Percentiles rank a stretch among this genome's conserved stretches.
Evolutionary conservation across 495 filamentous ascomycete genomes (phyloP).

Genomic region (Penicillium waksmanii): DNA sequence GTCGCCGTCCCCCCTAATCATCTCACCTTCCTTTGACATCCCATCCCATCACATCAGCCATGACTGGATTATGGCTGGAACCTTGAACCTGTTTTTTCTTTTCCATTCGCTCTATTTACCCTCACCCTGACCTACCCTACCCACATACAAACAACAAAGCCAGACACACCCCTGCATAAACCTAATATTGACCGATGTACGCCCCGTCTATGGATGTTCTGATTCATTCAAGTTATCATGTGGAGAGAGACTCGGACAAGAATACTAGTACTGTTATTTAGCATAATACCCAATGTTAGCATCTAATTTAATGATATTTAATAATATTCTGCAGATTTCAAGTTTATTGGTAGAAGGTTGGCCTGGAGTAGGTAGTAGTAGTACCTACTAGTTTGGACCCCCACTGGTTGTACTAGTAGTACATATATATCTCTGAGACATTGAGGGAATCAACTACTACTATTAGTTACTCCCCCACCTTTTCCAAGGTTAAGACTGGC

Average conservation of each 20-base stretch:
- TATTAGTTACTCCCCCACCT: too few relatives aligned
- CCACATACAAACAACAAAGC: conserved; percentile 12
- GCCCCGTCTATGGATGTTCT: conserved; percentile 26
- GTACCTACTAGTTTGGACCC: too few relatives aligned
- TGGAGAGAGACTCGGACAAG: conserved; percentile 29
- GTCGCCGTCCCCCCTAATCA: conserved; percentile 10
- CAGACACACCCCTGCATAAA: conserved; percentile 16
- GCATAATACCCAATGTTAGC: conserved; percentile 34
- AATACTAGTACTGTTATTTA: conserved; percentile 21
- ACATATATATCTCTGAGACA: too few relatives aligned
- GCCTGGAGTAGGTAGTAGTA: too few relatives aligned
- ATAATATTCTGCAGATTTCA: too few relatives aligned
- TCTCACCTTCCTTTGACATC: conserved; percentile 12
- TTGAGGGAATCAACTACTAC: too few relatives aligned
- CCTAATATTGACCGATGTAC: conserved; percentile 31
- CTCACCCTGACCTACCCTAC: neutral
- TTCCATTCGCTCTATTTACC: neutral
- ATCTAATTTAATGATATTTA: conserved; percentile 10
- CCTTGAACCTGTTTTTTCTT: neutral
- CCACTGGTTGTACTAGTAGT: too few relatives aligned
- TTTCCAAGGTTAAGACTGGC: too few relatives aligned
- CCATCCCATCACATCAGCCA: conserved; percentile 13
- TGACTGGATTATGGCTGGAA: conserved; percentile 35
- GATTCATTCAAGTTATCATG: conserved; percentile 9
- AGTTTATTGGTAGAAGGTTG: too few relatives aligned